A percentile compares a stretch with the other conserved stretches of the same genome.
Evolutionary conservation across 1,284 basidiomycete species (phyloP).

Genomic region (Leccinum huronense): DNA sequence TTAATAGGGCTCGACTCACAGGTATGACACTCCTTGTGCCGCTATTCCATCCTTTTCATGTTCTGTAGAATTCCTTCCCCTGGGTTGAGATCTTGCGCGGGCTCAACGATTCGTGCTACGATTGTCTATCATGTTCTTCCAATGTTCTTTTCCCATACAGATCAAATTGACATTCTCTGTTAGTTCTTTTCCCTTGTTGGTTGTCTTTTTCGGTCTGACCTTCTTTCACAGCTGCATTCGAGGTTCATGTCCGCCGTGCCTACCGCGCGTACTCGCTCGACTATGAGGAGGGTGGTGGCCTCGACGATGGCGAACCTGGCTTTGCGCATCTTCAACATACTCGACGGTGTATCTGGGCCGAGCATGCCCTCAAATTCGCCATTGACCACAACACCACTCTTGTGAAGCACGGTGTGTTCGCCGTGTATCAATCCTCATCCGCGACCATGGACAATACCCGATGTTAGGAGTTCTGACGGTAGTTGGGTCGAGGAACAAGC

Average conservation of each 20-base stretch:
- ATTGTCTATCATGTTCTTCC: conserved; percentile 98
- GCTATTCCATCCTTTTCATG: background rate
- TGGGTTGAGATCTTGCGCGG: conserved; percentile 78
- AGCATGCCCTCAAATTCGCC: background rate
- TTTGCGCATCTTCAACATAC: conserved; percentile 77
- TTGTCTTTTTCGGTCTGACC: conserved; percentile 11
- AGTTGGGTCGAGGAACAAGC: conserved; percentile 93
- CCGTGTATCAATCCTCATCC: background rate
- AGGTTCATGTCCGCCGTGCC: conserved; percentile 94
- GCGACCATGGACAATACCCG: too few species aligned
- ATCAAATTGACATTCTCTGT: conserved; percentile 85
- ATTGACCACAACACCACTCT: background rate
- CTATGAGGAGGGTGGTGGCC: conserved; percentile 84
- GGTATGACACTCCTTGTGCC: conserved; percentile 39
- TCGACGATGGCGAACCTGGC: conserved; percentile 87
- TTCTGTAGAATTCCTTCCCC: conserved; percentile 67
- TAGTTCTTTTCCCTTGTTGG: conserved; percentile 24
- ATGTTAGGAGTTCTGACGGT: conserved; percentile 49
- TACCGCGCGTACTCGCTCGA: conserved; percentile 97
- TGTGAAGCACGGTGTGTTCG: background rate
- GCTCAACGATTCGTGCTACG: conserved; percentile 91
- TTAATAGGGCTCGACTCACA: conserved; percentile 68
- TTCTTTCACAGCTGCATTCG: conserved; percentile 72
- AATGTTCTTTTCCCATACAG: conserved; percentile 88
- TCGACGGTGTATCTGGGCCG: conserved; percentile 57